Conservation (phyloP, 805 yeast species). For the Metschnikowia gelsemii region DNA sequence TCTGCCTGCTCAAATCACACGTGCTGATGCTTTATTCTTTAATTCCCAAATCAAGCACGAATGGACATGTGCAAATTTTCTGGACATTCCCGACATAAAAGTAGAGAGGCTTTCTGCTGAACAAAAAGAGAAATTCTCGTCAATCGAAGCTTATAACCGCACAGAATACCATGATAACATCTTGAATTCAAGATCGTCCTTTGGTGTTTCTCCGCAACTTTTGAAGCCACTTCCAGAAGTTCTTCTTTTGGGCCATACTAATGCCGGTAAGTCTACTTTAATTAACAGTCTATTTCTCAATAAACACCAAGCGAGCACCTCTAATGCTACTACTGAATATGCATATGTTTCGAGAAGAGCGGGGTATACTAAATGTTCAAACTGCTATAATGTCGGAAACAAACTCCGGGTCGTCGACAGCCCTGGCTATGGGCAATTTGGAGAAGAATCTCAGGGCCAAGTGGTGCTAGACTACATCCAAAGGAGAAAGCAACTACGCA, state of each 20-base stretch:
- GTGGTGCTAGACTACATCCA: constrained; percentile 62
- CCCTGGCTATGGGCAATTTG: constrained; percentile 87
- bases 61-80: constrained; percentile 57
- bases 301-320: constrained; percentile 27
- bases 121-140: constrained; percentile 17
- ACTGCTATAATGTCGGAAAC: constrained; percentile 67
- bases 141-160: constrained; percentile 28
- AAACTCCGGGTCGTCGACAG: constrained; percentile 71
- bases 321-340: constrained; percentile 30
- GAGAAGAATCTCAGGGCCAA: constrained; percentile 65
- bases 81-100: constrained; percentile 58
- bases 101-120: constrained; percentile 25
- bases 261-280: constrained; percentile 83
- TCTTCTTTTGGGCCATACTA: constrained; percentile 74
- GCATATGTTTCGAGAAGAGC: constrained; percentile 58
- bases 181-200: constrained; percentile 24
- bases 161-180: constrained; percentile 23
- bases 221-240: constrained; percentile 60
- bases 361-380: constrained; percentile 63
- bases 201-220: constrained; percentile 36
- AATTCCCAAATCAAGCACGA: constrained; percentile 48
- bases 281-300: constrained; percentile 58
- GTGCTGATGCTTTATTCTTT: constrained; percentile 42
- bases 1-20: constrained; percentile 13
- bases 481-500: constrained; percentile 51